Evolutionary conservation across 1,284 basidiomycete genomes (phyloP), one percentile per base, ranked within the genome.

Genomic region (Rhodotorula sp.): DNA sequence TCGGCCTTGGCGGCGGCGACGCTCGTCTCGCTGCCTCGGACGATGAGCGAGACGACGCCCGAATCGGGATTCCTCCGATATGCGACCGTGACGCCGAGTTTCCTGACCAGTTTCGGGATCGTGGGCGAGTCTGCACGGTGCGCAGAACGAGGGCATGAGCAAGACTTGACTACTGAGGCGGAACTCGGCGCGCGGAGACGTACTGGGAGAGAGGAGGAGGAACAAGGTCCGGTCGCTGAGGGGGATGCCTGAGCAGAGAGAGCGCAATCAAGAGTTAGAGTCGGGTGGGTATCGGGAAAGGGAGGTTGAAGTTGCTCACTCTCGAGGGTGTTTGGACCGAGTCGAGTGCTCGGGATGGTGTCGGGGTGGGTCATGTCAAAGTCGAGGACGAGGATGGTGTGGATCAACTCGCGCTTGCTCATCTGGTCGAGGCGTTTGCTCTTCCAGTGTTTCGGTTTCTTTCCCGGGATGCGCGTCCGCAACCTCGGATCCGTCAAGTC

Each of bases 171-270:
- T 7, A 15, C n/a, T 29, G 39, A n/a, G 23, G 7, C 8, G 31
- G 3, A n/a, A 8, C 8, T 14, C 39, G 39, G 39, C 10, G 39
- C 10, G 39, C 6, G 39, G 26, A 0, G n/a, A 63, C 73, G 16
- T 14, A 75, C 71, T 69, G 0, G 74, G 74, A 5, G 71, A 70
- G 7, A 75, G 63, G 34, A 75, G 67, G 43, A 75, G 65, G 74
- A 75, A 75, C 4, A 75, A 58, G 21, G 62, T 63, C 5, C 68
- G 65, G 49, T 73, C 65, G 26, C 62, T 62, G 18, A 75, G 60
- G 12, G 64, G 43, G 1, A 75, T 18, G 7, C 62, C 71, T 71
- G 67, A 3, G 26, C 3, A 26, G 8, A 20, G 23, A 29, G 18
- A 49, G 0, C 31, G 20, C 14, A 10, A 31, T 58, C 57, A 58